phyloP scores from a whole-genome alignment of 805 yeast genomes.

The Candida ficus region DNA sequence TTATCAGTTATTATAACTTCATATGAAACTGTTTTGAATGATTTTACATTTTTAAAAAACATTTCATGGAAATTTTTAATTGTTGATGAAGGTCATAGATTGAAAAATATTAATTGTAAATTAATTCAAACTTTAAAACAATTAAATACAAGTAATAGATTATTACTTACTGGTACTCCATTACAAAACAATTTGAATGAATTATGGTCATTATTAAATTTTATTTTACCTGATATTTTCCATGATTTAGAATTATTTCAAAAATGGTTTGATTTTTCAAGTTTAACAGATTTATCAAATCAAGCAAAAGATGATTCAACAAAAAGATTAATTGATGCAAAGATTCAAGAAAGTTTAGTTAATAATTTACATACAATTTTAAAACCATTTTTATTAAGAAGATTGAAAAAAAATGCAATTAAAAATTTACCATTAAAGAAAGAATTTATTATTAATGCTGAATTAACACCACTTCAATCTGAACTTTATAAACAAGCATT shows the following conservation, averaged over 20 bases:
- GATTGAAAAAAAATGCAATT: conserved; percentile 73
- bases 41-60: conserved; percentile 47
- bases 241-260: conserved; percentile 86
- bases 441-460: conserved; percentile 77
- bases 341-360: conserved; percentile 57
- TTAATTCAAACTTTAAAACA: conserved; percentile 68
- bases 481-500: conserved; percentile 54
- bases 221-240: conserved; percentile 88
- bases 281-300: conserved; percentile 38
- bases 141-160: conserved; percentile 60
- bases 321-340: conserved; percentile 48
- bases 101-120: conserved; percentile 78
- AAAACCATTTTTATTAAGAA: conserved; percentile 79
- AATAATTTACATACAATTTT: conserved; percentile 80
- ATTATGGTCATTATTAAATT: conserved; percentile 87
- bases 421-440: conserved; percentile 78
- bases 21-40: conserved; percentile 75
- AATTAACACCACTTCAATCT: conserved; percentile 58
- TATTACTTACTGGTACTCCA: conserved; percentile 93
- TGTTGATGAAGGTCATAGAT: conserved; percentile 94
- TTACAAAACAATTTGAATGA: conserved; percentile 87
- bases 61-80: conserved; percentile 76
- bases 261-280: conserved; percentile 88
- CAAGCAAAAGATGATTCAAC: conserved; percentile 32
- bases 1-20: conserved; percentile 67